Conservation (phyloP, 2,329 filamentous ascomycete species). For the Verruconis gallopava region DNA sequence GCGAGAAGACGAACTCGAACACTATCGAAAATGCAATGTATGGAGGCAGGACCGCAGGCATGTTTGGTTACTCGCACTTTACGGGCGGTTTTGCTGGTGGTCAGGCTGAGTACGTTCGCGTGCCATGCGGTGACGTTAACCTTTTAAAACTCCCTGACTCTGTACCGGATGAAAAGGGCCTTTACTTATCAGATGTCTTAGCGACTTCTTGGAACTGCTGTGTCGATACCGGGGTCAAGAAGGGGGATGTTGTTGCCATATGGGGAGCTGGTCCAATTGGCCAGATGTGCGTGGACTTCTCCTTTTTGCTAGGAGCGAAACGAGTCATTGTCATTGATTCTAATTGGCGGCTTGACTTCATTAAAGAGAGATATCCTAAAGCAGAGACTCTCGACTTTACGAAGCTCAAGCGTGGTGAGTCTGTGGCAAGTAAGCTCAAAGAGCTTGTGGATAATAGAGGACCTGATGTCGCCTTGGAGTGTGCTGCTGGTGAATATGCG, state of each 20-base stretch:
- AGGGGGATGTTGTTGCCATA: conserved; percentile 64
- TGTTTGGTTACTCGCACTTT: conserved; percentile 51
- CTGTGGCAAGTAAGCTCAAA: conserved; percentile 59
- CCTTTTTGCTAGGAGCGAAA: conserved; percentile 57
- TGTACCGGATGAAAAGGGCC: conserved; percentile 71
- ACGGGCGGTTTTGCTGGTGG: conserved; percentile 80
- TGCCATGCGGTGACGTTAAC: conserved; percentile 70
- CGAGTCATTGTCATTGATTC: conserved; percentile 71
- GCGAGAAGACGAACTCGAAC: conserved; percentile 68
- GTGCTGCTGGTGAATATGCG: conserved; percentile 49
- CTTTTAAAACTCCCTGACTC: conserved; percentile 64
- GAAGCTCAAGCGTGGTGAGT: conserved; percentile 46
- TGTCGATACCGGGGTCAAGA: conserved; percentile 69
- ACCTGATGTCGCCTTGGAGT: conserved; percentile 62
- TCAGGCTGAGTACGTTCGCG: conserved; percentile 75
- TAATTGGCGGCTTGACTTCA: conserved; percentile 55
- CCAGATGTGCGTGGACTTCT: conserved; percentile 58
- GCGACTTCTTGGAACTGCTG: conserved; percentile 70
- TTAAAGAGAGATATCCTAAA: conserved; percentile 51
- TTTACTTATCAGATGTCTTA: conserved; percentile 73
- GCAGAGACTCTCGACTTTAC: conserved; percentile 58
- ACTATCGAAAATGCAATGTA: conserved; percentile 62
- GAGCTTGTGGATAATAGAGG: conserved; percentile 56
- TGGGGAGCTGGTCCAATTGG: conserved; percentile 84
- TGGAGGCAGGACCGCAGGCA: conserved; percentile 55